These are phyloP conservation scores for Amylocystis lapponica DNA, from an alignment of 768 basidiomycete genomes.

Conservation along the genomic window DNA sequence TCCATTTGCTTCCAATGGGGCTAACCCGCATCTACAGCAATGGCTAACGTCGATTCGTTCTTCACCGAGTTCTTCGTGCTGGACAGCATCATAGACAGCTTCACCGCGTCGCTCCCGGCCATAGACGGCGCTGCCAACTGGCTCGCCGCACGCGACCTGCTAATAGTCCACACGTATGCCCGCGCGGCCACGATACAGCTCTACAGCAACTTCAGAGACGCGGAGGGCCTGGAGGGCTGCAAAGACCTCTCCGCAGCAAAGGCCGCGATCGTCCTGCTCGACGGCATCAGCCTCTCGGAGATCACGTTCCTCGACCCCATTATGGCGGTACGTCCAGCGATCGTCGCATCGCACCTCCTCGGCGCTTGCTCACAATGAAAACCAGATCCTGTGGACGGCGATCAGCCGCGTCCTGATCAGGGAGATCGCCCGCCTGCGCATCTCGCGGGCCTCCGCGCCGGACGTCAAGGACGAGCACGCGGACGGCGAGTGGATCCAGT, in stretches of 20 bases:
- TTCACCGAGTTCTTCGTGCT: conserved; percentile 10
- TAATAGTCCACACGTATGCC: conserved; percentile 17
- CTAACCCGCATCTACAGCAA: neutral
- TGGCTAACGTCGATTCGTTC: conserved; percentile 7
- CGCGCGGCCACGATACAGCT: conserved; percentile 22
- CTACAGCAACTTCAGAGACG: conserved; percentile 13
- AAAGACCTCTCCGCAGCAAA: conserved; percentile 16
- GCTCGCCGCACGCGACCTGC: conserved; percentile 11
- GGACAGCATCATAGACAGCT: conserved; percentile 19
- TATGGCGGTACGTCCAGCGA: conserved; percentile 23
- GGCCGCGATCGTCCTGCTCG: conserved; percentile 11
- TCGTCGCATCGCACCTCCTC: neutral
- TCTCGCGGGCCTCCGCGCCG: conserved; percentile 1
- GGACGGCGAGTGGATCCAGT: conserved; percentile 2
- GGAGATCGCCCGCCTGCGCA: conserved; percentile 12
- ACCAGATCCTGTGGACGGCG: conserved; percentile 16
- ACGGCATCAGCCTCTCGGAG: conserved; percentile 9
- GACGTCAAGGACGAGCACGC: conserved; percentile 3
- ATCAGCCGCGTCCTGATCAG: conserved; percentile 13
- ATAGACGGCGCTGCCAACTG: conserved; percentile 6
- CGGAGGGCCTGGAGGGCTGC: conserved; percentile 13
- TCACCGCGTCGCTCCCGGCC: conserved; percentile 14
- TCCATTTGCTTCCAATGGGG: neutral
- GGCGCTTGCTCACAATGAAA: neutral
- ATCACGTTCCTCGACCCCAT: conserved; percentile 18